Evolutionary conservation across 768 basidiomycete genomes (phyloP).

Genomic region (Tricholoma matsutake): DNA sequence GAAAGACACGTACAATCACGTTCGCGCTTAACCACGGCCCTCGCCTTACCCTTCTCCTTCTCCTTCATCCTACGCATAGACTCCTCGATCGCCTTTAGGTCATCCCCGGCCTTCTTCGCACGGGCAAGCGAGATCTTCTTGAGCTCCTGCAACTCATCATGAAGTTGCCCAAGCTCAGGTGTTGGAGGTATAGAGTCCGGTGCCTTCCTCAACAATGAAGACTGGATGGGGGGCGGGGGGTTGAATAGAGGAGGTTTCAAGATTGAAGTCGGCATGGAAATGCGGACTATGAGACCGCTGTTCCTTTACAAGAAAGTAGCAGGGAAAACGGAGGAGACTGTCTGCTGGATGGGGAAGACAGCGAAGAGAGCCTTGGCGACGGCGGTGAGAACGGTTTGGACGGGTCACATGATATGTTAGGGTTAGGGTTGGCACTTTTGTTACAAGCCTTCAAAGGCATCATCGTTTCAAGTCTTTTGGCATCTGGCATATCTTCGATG

Average conservation of each 20-base stretch:
- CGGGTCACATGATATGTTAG: background rate
- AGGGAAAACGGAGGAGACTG: no score
- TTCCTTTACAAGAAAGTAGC: background rate
- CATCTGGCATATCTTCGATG: no score
- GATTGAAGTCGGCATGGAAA: background rate
- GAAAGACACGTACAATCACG: constrained; percentile 63
- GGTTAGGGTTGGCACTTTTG: background rate
- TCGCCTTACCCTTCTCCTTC: constrained; percentile 71
- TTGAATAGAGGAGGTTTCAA: constrained; percentile 53
- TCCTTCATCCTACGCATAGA: constrained; percentile 76
- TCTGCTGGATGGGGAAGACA: background rate
- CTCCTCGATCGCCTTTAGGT: constrained; percentile 71
- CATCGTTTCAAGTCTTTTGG: no score
- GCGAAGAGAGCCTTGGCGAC: background rate
- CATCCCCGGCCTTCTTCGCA: constrained; percentile 71
- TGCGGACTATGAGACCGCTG: background rate
- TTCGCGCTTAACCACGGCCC: constrained; percentile 65
- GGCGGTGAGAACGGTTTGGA: background rate
- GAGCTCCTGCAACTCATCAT: constrained; percentile 55
- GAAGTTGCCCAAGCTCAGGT: constrained; percentile 67
- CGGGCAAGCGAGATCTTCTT: constrained; percentile 56
- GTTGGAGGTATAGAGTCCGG: constrained; percentile 67
- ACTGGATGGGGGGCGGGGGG: constrained; percentile 48
- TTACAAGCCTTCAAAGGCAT: no score
- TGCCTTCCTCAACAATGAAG: constrained; percentile 58